Conservation (phyloP, 208 protist species). For the Crithidia brevicula region DNA sequence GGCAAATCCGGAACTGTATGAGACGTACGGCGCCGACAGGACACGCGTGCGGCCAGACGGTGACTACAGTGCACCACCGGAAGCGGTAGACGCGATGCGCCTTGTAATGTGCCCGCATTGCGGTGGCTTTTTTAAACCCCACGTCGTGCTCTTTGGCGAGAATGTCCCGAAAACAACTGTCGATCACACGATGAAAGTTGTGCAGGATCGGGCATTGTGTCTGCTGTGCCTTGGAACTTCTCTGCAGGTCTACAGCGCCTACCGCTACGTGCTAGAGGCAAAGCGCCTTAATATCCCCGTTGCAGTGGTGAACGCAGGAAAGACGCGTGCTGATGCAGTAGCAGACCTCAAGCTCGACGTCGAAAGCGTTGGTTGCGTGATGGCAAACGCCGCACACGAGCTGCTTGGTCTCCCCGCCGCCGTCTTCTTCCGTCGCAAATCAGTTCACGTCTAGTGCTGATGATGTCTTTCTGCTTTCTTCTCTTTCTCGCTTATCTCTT, state of each 20-base stretch:
- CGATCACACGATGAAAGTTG: slow-evolving; percentile 20
- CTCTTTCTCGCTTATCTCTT: slow-evolving; percentile 17
- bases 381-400: slow-evolving; percentile 35
- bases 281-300: slow-evolving; percentile 58
- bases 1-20: slow-evolving; percentile 44
- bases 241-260: slow-evolving; percentile 78
- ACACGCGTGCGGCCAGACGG: slow-evolving; percentile 58
- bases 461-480: neutral
- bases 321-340: slow-evolving; percentile 64
- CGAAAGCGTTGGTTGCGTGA: slow-evolving; percentile 38
- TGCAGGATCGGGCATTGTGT: slow-evolving; percentile 40
- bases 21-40: slow-evolving; percentile 32
- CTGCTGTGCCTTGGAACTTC: slow-evolving; percentile 81
- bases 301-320: slow-evolving; percentile 68
- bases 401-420: slow-evolving; percentile 27
- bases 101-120: slow-evolving; percentile 63
- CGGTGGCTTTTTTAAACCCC: slow-evolving; percentile 71
- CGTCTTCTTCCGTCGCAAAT: slow-evolving; percentile 22
- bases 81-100: slow-evolving; percentile 52
- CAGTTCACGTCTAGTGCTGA: slow-evolving; percentile 6
- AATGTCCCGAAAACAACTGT: slow-evolving; percentile 57
- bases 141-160: slow-evolving; percentile 88
- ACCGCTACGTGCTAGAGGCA: slow-evolving; percentile 66
- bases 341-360: slow-evolving; percentile 66
- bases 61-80: slow-evolving; percentile 54